These are phyloP conservation scores for Saccharomycopsis sp. DNA, from an alignment of 805 yeast genomes.

Conservation along the genomic window DNA sequence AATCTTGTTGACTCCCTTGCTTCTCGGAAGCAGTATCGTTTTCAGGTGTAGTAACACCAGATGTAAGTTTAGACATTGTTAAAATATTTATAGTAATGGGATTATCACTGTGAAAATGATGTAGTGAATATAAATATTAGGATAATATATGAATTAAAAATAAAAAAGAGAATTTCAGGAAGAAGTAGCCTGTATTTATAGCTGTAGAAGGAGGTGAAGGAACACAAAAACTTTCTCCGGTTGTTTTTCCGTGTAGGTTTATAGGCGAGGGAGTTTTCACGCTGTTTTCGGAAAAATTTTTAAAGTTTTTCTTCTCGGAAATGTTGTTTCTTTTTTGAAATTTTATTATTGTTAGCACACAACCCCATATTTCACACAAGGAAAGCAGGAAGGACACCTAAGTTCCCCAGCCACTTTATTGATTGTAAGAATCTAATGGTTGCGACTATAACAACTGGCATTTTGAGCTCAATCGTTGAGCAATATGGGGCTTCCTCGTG, in stretches of 20 bases:
- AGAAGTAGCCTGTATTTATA: background rate
- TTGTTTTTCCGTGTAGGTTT: background rate
- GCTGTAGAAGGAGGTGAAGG: background rate
- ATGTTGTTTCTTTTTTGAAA: background rate
- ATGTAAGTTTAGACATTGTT: background rate
- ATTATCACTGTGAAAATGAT: background rate
- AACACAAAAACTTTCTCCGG: background rate
- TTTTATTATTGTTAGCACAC: background rate
- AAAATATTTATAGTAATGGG: background rate
- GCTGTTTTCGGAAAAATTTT: background rate
- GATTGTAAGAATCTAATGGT: too few species aligned
- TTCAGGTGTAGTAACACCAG: constrained; percentile 2
- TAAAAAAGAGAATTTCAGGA: background rate
- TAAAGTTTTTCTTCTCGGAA: background rate
- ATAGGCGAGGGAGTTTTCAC: background rate
- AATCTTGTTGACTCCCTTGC: background rate
- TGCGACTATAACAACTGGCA: too few species aligned
- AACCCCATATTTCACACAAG: background rate
- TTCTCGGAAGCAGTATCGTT: background rate
- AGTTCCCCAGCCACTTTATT: too few species aligned
- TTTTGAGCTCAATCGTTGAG: too few species aligned
- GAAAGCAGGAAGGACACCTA: background rate
- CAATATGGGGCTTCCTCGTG: too few species aligned
- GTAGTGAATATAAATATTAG: background rate
- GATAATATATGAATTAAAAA: background rate